phyloP scores from a whole-genome alignment of 2,329 filamentous ascomycete species.

The Penicillium sp. region DNA sequence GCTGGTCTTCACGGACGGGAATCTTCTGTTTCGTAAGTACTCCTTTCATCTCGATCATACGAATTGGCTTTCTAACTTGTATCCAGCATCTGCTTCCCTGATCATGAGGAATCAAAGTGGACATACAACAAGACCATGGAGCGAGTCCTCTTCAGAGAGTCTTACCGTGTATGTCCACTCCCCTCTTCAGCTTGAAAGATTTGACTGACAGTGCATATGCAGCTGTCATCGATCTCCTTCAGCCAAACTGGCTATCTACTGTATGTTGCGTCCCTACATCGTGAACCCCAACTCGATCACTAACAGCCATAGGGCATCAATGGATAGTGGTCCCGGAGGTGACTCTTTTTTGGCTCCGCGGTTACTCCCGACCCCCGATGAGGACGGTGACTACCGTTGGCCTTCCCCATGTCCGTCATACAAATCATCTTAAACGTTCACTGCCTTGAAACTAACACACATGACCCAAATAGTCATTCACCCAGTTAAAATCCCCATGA shows the following conservation, averaged over 20 bases:
- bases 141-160: conserved; percentile 34
- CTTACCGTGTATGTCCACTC: conserved; percentile 31
- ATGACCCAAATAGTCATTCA: conserved; percentile 23
- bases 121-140: conserved; percentile 38
- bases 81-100: conserved; percentile 37
- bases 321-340: conserved; percentile 39
- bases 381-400: conserved; percentile 37
- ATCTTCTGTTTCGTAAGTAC: conserved; percentile 37
- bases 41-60: background rate
- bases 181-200: background rate
- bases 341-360: conserved; percentile 36
- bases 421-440: too few species aligned
- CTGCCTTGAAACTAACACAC: background rate
- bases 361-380: conserved; percentile 35
- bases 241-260: conserved; percentile 39
- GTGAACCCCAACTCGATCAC: conserved; percentile 7
- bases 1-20: conserved; percentile 33
- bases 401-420: conserved; percentile 31
- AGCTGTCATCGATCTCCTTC: conserved; percentile 42
- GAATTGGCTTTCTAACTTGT: background rate
- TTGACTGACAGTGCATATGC: conserved; percentile 5
- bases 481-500: conserved; percentile 30
- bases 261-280: conserved; percentile 23
- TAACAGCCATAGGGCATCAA: conserved; percentile 36
- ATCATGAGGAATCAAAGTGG: conserved; percentile 34